Conservation (phyloP, 495 filamentous ascomycete species). For the Aspergillus bertholletiae region DNA sequence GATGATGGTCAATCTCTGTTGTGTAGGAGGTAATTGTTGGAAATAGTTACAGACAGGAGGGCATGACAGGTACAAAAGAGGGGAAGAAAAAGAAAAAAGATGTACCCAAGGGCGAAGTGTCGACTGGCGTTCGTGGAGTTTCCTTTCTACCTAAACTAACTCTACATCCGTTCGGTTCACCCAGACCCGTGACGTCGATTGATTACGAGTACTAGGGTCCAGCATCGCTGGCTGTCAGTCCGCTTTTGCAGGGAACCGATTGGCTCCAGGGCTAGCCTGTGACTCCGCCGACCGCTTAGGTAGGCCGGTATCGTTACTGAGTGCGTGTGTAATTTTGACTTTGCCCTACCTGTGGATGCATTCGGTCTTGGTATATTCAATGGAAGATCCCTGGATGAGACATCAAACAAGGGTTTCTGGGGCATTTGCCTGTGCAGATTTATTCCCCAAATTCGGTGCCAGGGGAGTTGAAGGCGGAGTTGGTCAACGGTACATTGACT, state of each 20-base stretch:
- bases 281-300: too few species aligned
- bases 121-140: not conserved
- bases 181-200: conserved; percentile 9
- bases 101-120: not conserved
- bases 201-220: not conserved
- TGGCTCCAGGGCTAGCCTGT: not conserved
- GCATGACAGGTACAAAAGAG: conserved; percentile 1
- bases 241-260: conserved; percentile 1
- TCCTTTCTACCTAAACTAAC: not conserved
- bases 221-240: not conserved
- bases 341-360: not conserved
- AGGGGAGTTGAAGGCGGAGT: too few species aligned
- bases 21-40: not conserved
- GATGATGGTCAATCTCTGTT: conserved; percentile 2
- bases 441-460: too few species aligned
- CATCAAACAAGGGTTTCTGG: not conserved
- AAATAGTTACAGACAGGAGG: conserved; percentile 5
- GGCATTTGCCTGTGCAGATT: too few species aligned
- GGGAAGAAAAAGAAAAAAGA: conserved; percentile 3
- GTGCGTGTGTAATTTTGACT: not conserved
- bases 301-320: too few species aligned
- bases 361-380: not conserved
- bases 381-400: not conserved
- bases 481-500: too few species aligned
- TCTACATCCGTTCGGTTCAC: not conserved